A percentile compares a stretch with the other conserved stretches of the same genome.
phyloP scores from a whole-genome alignment of 345 rosid species.

The Alliaria petiolata region DNA sequence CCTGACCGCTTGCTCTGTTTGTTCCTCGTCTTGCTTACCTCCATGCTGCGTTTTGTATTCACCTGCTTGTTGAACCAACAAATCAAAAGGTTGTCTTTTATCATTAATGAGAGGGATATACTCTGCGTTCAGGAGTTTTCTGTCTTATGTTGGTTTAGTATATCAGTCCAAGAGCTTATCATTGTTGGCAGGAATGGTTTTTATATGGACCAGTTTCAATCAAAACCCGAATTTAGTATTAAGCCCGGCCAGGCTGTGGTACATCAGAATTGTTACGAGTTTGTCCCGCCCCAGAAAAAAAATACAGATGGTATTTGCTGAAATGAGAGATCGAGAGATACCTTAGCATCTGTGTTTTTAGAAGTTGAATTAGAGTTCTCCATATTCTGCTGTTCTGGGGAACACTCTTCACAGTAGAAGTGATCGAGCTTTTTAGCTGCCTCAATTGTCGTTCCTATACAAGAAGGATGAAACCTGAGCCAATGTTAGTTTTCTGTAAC shows the following conservation, averaged over 20 bases:
- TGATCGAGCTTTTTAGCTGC: conserved; percentile 79
- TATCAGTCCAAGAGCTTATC: background rate
- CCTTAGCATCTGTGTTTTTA: conserved; percentile 64
- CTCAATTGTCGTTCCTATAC: conserved; percentile 85
- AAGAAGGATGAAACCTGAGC: conserved; percentile 98
- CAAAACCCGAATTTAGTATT: background rate
- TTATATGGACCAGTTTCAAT: background rate
- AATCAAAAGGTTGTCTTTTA: background rate
- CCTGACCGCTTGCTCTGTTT: conserved; percentile 24
- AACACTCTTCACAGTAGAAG: conserved; percentile 84
- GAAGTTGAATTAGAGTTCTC: conserved; percentile 49
- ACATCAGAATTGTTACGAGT: background rate
- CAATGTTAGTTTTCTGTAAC: conserved; percentile 40
- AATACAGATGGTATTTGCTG: background rate
- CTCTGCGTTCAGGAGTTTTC: background rate
- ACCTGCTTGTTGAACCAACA: conserved; percentile 15
- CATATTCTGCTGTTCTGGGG: conserved; percentile 60
- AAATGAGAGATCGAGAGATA: conserved; percentile 22
- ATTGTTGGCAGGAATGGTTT: background rate
- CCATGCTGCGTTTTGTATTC: conserved; percentile 19
- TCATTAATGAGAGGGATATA: background rate
- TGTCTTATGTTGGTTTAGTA: background rate
- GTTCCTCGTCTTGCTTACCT: conserved; percentile 14
- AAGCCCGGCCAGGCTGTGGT: background rate
- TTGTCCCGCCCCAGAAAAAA: background rate